Conservation (phyloP, 2,329 filamentous ascomycete genomes). For the Penicillium glabrum region DNA sequence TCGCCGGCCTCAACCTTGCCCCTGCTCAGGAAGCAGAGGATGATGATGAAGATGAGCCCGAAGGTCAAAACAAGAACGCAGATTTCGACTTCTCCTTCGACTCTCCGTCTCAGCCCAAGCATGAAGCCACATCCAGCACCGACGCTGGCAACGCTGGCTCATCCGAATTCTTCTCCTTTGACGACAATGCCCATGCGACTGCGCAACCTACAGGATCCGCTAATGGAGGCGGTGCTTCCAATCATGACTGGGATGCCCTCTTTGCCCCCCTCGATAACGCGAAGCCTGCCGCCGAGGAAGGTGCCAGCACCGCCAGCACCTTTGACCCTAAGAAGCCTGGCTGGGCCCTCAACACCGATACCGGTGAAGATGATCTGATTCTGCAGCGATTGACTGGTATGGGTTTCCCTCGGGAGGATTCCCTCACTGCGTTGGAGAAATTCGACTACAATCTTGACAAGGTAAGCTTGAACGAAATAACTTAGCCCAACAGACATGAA, state of each 20-base stretch:
- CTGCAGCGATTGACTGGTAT: slow-evolving; percentile 85
- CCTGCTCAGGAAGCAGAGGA: slow-evolving; percentile 47
- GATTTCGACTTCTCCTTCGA: slow-evolving; percentile 51
- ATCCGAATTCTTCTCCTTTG: slow-evolving; percentile 42
- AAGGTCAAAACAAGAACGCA: slow-evolving; percentile 32
- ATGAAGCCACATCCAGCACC: slow-evolving; percentile 22
- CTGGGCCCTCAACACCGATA: slow-evolving; percentile 69
- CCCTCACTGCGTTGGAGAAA: slow-evolving; percentile 80
- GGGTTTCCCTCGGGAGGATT: slow-evolving; percentile 76
- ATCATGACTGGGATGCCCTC: slow-evolving; percentile 91
- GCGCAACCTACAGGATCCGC: slow-evolving; percentile 45
- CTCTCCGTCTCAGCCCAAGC: slow-evolving; percentile 34
- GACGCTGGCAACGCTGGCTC: slow-evolving; percentile 22
- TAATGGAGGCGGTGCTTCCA: slow-evolving; percentile 39
- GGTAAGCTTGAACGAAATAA: slow-evolving; percentile 55
- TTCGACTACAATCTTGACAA: slow-evolving; percentile 95
- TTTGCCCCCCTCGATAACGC: slow-evolving; percentile 73
- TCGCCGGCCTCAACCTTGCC: slow-evolving; percentile 45
- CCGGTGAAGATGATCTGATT: slow-evolving; percentile 86
- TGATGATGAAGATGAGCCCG: slow-evolving; percentile 67
- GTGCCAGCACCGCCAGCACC: slow-evolving; percentile 17
- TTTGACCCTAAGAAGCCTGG: slow-evolving; percentile 48
- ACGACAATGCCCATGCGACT: slow-evolving; percentile 29
- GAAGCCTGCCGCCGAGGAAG: slow-evolving; percentile 22
- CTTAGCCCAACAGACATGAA: background rate